A percentile compares a stretch with the other conserved stretches of the same genome.
Conservation (phyloP, 371 early-diverging fungal species). For the Lichtheimia ramosa region DNA sequence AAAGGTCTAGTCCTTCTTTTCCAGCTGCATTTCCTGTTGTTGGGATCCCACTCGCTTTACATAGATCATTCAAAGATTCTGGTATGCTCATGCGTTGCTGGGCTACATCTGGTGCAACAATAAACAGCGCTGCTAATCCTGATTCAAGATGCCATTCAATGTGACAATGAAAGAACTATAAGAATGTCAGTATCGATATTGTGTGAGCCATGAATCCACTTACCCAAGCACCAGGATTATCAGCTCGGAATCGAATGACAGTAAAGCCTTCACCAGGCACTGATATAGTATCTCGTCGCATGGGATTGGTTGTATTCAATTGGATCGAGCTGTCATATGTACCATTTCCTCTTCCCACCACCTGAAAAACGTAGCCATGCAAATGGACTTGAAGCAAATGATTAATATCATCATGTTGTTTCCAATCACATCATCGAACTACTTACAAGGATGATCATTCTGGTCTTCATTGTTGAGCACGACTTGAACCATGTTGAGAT, state of each 20-base stretch:
- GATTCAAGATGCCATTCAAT: conserved; percentile 76
- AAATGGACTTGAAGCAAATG: conserved; percentile 55
- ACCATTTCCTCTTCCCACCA: conserved; percentile 53
- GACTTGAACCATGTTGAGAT: conserved; percentile 41
- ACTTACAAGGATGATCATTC: conserved; percentile 64
- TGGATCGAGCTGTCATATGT: conserved; percentile 20
- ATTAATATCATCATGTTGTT: neutral
- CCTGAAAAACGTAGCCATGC: conserved; percentile 83
- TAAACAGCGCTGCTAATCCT: conserved; percentile 59
- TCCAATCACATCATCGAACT: neutral
- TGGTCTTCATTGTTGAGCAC: conserved; percentile 66
- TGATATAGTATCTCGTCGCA: conserved; percentile 66
- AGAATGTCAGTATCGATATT: neutral
- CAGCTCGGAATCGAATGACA: conserved; percentile 68
- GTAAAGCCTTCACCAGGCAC: conserved; percentile 57
- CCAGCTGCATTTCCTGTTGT: conserved; percentile 73
- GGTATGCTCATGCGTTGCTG: conserved; percentile 40
- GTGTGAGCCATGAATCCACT: neutral
- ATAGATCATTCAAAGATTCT: conserved; percentile 21
- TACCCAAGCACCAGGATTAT: conserved; percentile 77
- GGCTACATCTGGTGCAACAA: conserved; percentile 70
- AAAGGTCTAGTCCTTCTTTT: conserved; percentile 59
- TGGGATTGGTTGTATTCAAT: conserved; percentile 48
- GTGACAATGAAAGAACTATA: conserved; percentile 67
- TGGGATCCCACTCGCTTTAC: conserved; percentile 47